Conservation (phyloP, 208 protist species). For the Trypanosoma scelopori region DNA sequence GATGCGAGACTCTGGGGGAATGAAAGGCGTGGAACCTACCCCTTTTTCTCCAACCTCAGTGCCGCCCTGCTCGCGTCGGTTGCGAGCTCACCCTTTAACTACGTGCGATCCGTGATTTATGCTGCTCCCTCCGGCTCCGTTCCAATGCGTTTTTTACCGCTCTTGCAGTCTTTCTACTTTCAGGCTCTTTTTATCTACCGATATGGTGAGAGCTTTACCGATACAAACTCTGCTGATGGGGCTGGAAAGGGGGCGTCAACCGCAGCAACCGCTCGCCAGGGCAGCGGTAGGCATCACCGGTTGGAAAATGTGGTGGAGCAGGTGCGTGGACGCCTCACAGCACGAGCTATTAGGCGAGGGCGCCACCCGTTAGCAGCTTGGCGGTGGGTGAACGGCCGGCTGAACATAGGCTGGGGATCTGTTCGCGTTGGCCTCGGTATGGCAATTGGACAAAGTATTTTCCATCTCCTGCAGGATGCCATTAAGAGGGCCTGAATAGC, state of each 20-base stretch:
- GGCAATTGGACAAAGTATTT: conserved; percentile 83
- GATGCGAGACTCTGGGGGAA: not conserved
- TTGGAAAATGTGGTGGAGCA: not conserved
- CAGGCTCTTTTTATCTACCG: conserved; percentile 73
- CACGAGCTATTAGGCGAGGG: not conserved
- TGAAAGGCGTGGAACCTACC: conserved; percentile 31
- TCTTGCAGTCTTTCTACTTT: conserved; percentile 75
- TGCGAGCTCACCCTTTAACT: conserved; percentile 87
- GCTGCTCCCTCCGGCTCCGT: conserved; percentile 67
- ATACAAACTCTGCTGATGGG: conserved; percentile 8
- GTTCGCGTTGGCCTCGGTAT: conserved; percentile 86
- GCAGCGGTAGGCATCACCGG: not conserved
- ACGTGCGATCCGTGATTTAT: conserved; percentile 84
- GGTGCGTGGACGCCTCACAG: conserved; percentile 14
- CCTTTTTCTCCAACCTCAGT: conserved; percentile 79
- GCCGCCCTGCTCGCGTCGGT: conserved; percentile 80
- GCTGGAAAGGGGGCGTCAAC: not conserved
- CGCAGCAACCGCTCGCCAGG: not conserved
- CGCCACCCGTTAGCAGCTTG: conserved; percentile 67
- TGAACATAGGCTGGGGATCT: conserved; percentile 92
- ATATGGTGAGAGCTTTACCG: conserved; percentile 68
- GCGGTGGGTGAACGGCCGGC: conserved; percentile 76
- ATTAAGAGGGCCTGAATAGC: not conserved
- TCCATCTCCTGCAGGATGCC: conserved; percentile 70
- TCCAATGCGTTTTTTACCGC: conserved; percentile 56